Percentiles rank a stretch among this genome's conserved stretches.
These are phyloP conservation scores for Takakia lepidozioides DNA, from an alignment of 225 moss, liverwort and hornwort genomes.

Conservation along the genomic window DNA sequence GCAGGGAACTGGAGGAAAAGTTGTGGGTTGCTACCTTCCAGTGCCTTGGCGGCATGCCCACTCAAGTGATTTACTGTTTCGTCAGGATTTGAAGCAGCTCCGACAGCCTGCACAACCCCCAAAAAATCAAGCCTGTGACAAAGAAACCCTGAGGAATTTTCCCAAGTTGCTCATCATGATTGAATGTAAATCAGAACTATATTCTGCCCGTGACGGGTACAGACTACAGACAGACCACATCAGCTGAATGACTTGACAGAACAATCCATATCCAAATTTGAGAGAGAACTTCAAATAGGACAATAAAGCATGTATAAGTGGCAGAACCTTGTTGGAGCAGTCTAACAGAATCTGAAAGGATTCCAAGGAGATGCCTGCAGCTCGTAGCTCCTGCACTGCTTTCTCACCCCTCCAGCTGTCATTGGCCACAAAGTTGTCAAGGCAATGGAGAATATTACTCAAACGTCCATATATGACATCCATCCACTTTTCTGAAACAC, in stretches of 20 bases:
- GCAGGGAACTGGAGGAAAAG: background rate
- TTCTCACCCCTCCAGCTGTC: constrained; percentile 59
- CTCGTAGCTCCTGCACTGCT: constrained; percentile 55
- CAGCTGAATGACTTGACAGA: too few species aligned
- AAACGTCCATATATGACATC: too few species aligned
- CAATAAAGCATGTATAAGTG: too few species aligned
- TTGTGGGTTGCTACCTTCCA: constrained; percentile 39
- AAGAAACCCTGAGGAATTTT: background rate
- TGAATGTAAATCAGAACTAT: too few species aligned
- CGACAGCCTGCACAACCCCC: constrained; percentile 35
- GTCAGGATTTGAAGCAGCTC: constrained; percentile 46
- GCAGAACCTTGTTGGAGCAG: constrained; percentile 43
- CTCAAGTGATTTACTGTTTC: constrained; percentile 41
- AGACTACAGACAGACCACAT: too few species aligned
- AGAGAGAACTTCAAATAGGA: too few species aligned
- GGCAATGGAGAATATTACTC: too few species aligned
- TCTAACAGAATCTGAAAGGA: constrained; percentile 42
- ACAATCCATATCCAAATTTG: too few species aligned
- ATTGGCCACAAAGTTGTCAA: constrained; percentile 8
- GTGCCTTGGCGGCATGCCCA: constrained; percentile 32
- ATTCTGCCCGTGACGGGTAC: too few species aligned
- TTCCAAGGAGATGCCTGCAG: constrained; percentile 57
- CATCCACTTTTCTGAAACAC: too few species aligned
- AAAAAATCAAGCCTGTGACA: background rate
- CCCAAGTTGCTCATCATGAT: background rate